These are phyloP conservation scores for Pelargonium australe DNA, from an alignment of 441 rosid genomes.

Conservation along the genomic window DNA sequence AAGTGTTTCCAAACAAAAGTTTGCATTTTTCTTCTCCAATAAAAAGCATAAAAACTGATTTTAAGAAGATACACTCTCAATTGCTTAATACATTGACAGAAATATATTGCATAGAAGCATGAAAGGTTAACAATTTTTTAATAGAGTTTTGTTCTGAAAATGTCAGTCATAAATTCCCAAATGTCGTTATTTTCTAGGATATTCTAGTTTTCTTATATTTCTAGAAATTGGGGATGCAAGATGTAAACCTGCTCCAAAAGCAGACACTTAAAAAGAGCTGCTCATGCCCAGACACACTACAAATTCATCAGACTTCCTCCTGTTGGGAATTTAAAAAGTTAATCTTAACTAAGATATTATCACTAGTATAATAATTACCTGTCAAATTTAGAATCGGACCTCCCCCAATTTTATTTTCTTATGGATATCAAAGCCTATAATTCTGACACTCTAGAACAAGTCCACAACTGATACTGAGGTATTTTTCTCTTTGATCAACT, in stretches of 20 bases:
- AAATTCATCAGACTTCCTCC: background rate
- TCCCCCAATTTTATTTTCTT: background rate
- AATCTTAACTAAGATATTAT: background rate
- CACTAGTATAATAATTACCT: background rate
- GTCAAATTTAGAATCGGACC: background rate
- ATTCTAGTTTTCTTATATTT: background rate
- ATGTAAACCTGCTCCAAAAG: background rate
- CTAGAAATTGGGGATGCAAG: background rate
- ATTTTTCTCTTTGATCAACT: background rate
- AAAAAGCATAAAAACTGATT: background rate
- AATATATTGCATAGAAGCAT: slow-evolving; percentile 2
- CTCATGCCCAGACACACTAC: background rate
- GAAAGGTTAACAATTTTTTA: background rate
- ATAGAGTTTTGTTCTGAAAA: background rate
- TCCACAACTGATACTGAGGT: background rate
- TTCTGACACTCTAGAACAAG: background rate
- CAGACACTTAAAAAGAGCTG: background rate
- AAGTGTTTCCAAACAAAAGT: slow-evolving; percentile 35
- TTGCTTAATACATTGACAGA: background rate
- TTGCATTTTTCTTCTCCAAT: slow-evolving; percentile 21
- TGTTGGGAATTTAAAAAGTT: too few species aligned
- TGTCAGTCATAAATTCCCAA: background rate
- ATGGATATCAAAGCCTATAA: background rate
- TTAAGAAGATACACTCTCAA: background rate
- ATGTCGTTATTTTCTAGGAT: background rate